These are phyloP conservation scores for Talaromyces sp. DNA, from an alignment of 2,329 filamentous ascomycete genomes.

Conservation along the genomic window DNA sequence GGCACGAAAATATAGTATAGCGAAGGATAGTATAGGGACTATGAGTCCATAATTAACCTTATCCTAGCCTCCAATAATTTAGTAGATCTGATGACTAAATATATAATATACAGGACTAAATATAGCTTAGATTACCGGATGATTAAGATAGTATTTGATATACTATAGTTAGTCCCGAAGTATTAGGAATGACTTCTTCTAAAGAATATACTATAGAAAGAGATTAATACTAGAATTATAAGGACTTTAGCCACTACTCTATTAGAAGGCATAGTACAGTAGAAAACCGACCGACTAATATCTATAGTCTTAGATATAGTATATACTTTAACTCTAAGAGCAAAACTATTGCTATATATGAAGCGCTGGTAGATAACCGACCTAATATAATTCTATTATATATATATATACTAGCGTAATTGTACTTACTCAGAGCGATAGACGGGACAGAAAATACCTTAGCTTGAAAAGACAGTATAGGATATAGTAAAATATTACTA, in stretches of 20 bases:
- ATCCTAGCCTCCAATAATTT: slow-evolving; percentile 21
- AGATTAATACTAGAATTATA: slow-evolving; percentile 24
- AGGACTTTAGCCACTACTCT: slow-evolving; percentile 10
- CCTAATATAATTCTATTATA: slow-evolving; percentile 20
- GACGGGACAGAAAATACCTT: slow-evolving; percentile 18
- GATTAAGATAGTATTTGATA: slow-evolving; percentile 36
- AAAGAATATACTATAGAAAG: slow-evolving; percentile 26
- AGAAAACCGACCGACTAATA: slow-evolving; percentile 23
- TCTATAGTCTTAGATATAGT: slow-evolving; percentile 16
- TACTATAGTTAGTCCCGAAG: slow-evolving; percentile 7
- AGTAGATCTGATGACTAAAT: slow-evolving; percentile 18
- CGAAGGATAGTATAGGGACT: slow-evolving; percentile 20
- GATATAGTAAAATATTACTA: slow-evolving; percentile 21
- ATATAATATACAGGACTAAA: slow-evolving; percentile 19
- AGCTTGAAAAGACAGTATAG: slow-evolving; percentile 28
- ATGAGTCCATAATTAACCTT: slow-evolving; percentile 24
- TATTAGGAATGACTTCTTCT: slow-evolving; percentile 21
- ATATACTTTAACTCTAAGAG: slow-evolving; percentile 17
- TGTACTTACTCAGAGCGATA: slow-evolving; percentile 13
- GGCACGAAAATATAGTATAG: slow-evolving; percentile 41
- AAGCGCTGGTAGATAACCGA: slow-evolving; percentile 28
- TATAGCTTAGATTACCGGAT: slow-evolving; percentile 33
- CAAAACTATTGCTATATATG: slow-evolving; percentile 21
- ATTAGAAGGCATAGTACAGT: slow-evolving; percentile 17
- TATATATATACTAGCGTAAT: slow-evolving; percentile 22